Evolutionary conservation across 2,329 filamentous ascomycete species (phyloP), one percentile per base, ranked within the genome.

Genomic region (Chaetomium strumarium): DNA sequence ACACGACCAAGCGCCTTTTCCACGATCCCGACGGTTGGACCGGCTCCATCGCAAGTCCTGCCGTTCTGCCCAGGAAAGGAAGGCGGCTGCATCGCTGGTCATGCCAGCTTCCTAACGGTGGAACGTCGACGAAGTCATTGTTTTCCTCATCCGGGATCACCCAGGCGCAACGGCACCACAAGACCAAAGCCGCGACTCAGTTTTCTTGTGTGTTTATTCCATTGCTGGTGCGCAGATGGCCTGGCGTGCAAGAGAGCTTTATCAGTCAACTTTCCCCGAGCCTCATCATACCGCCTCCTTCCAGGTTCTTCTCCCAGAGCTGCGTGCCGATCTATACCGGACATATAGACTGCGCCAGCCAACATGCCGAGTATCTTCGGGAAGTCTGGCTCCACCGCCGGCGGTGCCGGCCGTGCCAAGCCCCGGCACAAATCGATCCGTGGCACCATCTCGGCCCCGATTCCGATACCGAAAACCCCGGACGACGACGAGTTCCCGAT

Each of bases 361-460:
- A 74, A 73, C 68, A 73, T 70, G 59, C 61, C 63, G 56, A 66
- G 67, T 44, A 62, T 77, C 40, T 79, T 59, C 29, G 49, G 77
- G 69, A 78, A 74, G 63, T 66, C 71, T 47, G 60, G 68, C 33
- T 64, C 75, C 49, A 68, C 62, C 60, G 62, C 68, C 58, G 69
- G 69, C 57, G 68, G 70, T 58, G 70, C 67, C 50, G 69, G 69
- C 57, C 68, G 70, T 58, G 70, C 67, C 50, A 73, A 72, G 59
- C 65, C 70, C 37, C 67, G 66, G 52, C 68, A 72, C 58, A 66
- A 67, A 51, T 75, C 76, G 33, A 77, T 84, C 55, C 76, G 81
- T 37, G 80, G 80, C 55, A 78, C 75, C 58, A 84, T 84, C 56
- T 84, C 80, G 30, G 75, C 73, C 7, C 82, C 82, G 13, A 84